phyloP scores from a whole-genome alignment of 1,284 basidiomycete species.

The Vanrija pseudolonga region DNA sequence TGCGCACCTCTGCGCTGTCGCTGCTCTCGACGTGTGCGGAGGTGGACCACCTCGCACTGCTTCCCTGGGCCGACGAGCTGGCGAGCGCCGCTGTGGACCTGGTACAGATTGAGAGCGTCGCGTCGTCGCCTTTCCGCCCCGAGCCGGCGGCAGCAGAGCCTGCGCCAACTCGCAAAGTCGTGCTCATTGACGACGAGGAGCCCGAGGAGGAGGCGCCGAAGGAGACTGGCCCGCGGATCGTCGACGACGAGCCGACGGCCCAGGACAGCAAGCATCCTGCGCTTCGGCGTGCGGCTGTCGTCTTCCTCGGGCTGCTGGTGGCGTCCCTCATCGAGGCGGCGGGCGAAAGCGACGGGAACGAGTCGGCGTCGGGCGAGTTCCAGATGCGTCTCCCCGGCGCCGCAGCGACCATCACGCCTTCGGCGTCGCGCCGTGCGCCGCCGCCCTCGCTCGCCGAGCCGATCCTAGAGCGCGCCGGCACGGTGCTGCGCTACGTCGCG shows the following conservation, averaged over 20 bases:
- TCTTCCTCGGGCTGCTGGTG: constrained; percentile 67
- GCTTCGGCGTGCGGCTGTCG: constrained; percentile 72
- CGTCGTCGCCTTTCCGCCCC: constrained; percentile 1
- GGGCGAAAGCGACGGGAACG: background rate
- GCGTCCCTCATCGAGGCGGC: constrained; percentile 45
- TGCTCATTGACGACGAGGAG: constrained; percentile 21
- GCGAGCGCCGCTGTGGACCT: constrained; percentile 68
- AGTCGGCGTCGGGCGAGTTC: background rate
- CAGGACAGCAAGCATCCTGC: constrained; percentile 67
- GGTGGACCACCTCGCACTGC: constrained; percentile 60
- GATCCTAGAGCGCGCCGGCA: constrained; percentile 57
- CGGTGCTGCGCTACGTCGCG: constrained; percentile 67
- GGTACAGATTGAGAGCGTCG: constrained; percentile 66
- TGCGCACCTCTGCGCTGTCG: constrained; percentile 78
- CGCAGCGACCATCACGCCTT: background rate
- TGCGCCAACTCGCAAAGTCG: constrained; percentile 9
- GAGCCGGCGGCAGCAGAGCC: background rate
- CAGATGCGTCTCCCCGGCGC: background rate
- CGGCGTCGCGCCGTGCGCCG: constrained; percentile 9
- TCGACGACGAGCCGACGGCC: constrained; percentile 57
- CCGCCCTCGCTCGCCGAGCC: background rate
- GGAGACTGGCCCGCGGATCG: constrained; percentile 17
- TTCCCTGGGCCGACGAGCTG: constrained; percentile 63
- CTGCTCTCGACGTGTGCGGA: constrained; percentile 70
- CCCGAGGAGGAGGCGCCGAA: constrained; percentile 13